Conservation (phyloP, 2,329 filamentous ascomycete species). For the Alternaria brassicae region DNA sequence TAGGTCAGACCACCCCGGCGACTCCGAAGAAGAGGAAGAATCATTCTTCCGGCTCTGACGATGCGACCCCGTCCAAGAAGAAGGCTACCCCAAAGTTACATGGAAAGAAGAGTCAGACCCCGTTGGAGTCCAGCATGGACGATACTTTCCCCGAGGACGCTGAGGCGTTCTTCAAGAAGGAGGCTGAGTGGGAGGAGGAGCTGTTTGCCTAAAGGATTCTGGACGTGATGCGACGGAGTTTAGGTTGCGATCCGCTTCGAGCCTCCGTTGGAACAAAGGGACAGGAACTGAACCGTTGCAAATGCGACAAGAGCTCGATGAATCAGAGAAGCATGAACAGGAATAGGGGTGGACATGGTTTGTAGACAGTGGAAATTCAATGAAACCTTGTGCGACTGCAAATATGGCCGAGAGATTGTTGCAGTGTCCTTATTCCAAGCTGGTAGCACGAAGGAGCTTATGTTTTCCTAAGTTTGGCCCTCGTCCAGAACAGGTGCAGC, state of each 20-base stretch:
- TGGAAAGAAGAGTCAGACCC: slow-evolving; percentile 18
- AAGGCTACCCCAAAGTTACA: slow-evolving; percentile 23
- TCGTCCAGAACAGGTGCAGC: too few relatives aligned
- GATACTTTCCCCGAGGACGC: slow-evolving; percentile 18
- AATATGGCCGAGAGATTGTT: too few relatives aligned
- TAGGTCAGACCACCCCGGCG: slow-evolving; percentile 14
- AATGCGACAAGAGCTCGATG: too few relatives aligned
- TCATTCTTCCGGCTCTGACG: slow-evolving; percentile 7
- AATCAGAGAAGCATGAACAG: not conserved
- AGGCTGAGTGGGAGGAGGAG: slow-evolving; percentile 15
- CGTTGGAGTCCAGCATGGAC: not conserved
- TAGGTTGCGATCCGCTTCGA: not conserved
- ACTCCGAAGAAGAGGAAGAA: slow-evolving; percentile 18
- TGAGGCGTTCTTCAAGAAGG: slow-evolving; percentile 22
- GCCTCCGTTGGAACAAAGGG: not conserved
- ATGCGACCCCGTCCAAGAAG: slow-evolving; percentile 30
- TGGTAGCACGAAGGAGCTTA: too few relatives aligned
- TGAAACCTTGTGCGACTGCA: not conserved
- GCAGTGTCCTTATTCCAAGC: too few relatives aligned
- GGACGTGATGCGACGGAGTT: not conserved
- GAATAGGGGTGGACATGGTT: not conserved
- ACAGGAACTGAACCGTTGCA: not conserved
- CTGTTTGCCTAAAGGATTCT: not conserved
- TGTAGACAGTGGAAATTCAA: not conserved
- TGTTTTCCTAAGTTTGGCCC: too few relatives aligned